Evolutionary conservation across 805 yeast genomes (phyloP).

Genomic region (Barnettozyma botsteinii): DNA sequence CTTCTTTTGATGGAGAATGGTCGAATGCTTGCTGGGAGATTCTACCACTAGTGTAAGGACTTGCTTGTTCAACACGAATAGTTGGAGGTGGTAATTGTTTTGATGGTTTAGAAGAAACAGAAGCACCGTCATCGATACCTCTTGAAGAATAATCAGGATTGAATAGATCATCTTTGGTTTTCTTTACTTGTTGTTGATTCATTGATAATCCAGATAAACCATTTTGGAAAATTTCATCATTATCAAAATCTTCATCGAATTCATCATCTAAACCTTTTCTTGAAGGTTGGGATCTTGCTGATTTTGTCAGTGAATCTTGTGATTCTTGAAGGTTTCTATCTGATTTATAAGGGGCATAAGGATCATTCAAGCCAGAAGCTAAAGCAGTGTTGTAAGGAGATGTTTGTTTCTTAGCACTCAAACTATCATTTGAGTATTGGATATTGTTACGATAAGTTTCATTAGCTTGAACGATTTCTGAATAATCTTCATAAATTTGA

Average conservation of each 20-base stretch:
- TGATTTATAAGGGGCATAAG: conserved; percentile 9
- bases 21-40: conserved; percentile 14
- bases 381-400: conserved; percentile 6
- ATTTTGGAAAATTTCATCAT: conserved; percentile 24
- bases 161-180: conserved; percentile 18
- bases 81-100: conserved; percentile 7
- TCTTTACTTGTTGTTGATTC: conserved; percentile 6
- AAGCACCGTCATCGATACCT: conserved; percentile 4
- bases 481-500: conserved; percentile 29
- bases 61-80: conserved; percentile 13
- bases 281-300: not conserved
- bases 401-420: not conserved
- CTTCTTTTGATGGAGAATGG: conserved; percentile 7
- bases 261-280: conserved; percentile 6
- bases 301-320: conserved; percentile 8
- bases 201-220: conserved; percentile 20
- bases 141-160: conserved; percentile 24
- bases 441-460: conserved; percentile 1
- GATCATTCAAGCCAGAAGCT: conserved; percentile 8
- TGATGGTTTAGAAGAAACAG: conserved; percentile 13
- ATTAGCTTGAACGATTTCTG: conserved; percentile 20
- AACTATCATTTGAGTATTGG: not conserved
- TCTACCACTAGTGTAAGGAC: conserved; percentile 22
- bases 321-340: not conserved
- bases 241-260: conserved; percentile 25